A percentile compares a stretch with the other conserved stretches of the same genome.
Evolutionary conservation across 495 filamentous ascomycete genomes (phyloP).

Genomic region (Penicillium malachiteum): DNA sequence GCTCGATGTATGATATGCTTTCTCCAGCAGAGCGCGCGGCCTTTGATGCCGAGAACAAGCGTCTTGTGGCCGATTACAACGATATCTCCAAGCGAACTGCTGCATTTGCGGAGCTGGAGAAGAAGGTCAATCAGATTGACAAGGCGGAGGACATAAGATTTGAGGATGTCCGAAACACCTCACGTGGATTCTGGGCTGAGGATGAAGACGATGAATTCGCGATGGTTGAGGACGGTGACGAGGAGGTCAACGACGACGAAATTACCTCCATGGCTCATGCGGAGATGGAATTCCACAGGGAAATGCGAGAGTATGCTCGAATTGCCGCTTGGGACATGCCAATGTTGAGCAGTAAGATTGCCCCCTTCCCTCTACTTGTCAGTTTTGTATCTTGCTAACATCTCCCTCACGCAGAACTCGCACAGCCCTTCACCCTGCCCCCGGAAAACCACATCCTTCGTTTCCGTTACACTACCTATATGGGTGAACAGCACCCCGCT

Average conservation of each 20-base stretch:
- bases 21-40: constrained; percentile 44
- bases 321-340: constrained; percentile 97
- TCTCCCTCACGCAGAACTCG: constrained; percentile 57
- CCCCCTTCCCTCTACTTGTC: neutral
- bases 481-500: constrained; percentile 91
- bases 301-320: constrained; percentile 83
- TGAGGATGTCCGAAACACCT: constrained; percentile 28
- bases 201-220: constrained; percentile 53
- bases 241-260: constrained; percentile 72
- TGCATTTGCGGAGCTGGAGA: constrained; percentile 34
- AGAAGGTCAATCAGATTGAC: constrained; percentile 32
- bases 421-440: constrained; percentile 71
- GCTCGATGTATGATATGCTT: constrained; percentile 48
- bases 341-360: constrained; percentile 70
- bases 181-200: constrained; percentile 51
- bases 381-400: constrained; percentile 20
- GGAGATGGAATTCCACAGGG: constrained; percentile 85
- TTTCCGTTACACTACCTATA: constrained; percentile 96
- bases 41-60: constrained; percentile 43
- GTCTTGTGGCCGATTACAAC: constrained; percentile 41
- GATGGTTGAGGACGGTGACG: constrained; percentile 58
- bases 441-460: constrained; percentile 69
- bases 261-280: constrained; percentile 77
- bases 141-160: constrained; percentile 34
- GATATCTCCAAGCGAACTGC: constrained; percentile 30